Evolutionary conservation across 2,329 filamentous ascomycete genomes (phyloP), one percentile per base, ranked within the genome.

Genomic region (Sclerotinia trifoliorum): DNA sequence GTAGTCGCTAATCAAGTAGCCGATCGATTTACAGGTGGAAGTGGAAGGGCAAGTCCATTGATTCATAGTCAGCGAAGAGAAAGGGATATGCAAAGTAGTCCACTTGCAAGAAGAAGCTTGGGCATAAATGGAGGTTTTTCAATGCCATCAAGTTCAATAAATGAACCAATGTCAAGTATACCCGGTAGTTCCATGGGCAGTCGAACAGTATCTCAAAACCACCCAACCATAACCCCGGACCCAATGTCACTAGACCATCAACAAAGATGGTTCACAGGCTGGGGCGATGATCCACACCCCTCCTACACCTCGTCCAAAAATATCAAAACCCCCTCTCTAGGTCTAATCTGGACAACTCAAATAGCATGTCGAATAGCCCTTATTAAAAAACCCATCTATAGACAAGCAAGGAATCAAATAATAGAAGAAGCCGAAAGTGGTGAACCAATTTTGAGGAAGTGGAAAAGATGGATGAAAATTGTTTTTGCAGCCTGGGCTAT

Each of bases 1-100:
- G 93, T 99, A 0, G 91, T 97, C 3, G 91, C 94, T 6, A 99
- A 99, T 77, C 95, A 99, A 79, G 94, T 99, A 42, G 91, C 92
- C 7, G 95, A 99, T 80, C 89, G 93, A 5, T 96, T 99, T 62
- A 71, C 68, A 55, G 57, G 56, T 32, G 57, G 62, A 35, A 55
- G 51, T 39, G 69, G 66, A 61, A 60, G 61, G n/a, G 56, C n/a
- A 49, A 68, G 56, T 66, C 71, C 71, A 1, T 32, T 71, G 15
- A 49, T 70, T 17, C 24, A n/a, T n/a, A 46, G 24, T 32, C 57
- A 48, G 11, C 42, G 35, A 56, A 35, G 54, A 1, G 51, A 46
- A 52, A 19, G 48, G 11, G 48, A 58, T 46, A 71, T 67, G 7
- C 73, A 75, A 32, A 74, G 73, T 35, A 76, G 75, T 69, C 73